Conservation (phyloP, 768 basidiomycete species). For the Stropharia rugosoannulata region DNA sequence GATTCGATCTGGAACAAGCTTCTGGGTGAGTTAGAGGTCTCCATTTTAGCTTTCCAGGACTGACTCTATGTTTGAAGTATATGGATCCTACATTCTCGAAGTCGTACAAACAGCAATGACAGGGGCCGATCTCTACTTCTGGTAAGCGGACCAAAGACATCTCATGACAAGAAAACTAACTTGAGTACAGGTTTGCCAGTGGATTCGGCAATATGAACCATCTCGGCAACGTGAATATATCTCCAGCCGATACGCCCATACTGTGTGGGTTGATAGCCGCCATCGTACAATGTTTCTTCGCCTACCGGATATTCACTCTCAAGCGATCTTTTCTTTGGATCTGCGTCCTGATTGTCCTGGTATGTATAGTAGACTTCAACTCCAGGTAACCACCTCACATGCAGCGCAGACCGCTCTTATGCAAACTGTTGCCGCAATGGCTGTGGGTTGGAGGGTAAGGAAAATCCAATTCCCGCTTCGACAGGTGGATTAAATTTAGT, state of each 20-base stretch:
- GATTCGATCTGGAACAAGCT: constrained; percentile 9
- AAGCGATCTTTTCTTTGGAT: constrained; percentile 5
- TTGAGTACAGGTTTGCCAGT: constrained; percentile 1
- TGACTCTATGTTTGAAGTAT: not conserved
- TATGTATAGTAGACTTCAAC: not conserved
- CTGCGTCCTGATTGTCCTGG: constrained; percentile 10
- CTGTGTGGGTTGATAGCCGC: constrained; percentile 18
- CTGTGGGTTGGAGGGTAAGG: constrained; percentile 2
- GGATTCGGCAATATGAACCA: constrained; percentile 6
- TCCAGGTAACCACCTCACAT: no score
- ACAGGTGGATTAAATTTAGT: no score
- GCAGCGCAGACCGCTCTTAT: constrained; percentile 6
- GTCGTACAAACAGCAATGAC: constrained; percentile 9
- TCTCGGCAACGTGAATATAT: constrained; percentile 4
- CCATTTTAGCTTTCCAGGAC: not conserved
- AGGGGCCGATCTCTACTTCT: constrained; percentile 8
- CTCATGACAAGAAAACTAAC: not conserved
- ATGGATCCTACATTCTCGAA: constrained; percentile 4
- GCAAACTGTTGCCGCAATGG: constrained; percentile 7
- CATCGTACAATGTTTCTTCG: constrained; percentile 20
- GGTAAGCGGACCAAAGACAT: not conserved
- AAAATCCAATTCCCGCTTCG: not conserved
- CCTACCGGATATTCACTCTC: constrained; percentile 16
- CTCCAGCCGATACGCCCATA: constrained; percentile 8
- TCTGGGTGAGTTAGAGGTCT: not conserved